A percentile compares a stretch with the other conserved stretches of the same genome.
phyloP scores from a whole-genome alignment of 2,329 filamentous ascomycete species.

The Diplodia corticola region DNA sequence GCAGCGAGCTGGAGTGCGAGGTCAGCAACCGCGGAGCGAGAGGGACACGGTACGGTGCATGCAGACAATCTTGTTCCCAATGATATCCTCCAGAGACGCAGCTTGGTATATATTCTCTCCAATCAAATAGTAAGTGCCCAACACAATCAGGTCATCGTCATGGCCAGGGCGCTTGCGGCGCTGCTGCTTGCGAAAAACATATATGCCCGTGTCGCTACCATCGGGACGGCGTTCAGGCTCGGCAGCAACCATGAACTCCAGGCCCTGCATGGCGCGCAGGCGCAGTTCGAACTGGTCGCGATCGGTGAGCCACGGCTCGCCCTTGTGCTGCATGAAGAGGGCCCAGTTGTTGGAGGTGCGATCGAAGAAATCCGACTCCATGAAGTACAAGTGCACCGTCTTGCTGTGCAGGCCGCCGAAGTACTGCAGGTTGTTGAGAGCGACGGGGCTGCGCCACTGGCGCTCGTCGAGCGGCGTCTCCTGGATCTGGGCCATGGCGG shows the following conservation, averaged over 20 bases:
- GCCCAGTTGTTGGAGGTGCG: slow-evolving; percentile 59
- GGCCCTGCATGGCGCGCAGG: slow-evolving; percentile 55
- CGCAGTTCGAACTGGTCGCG: slow-evolving; percentile 58
- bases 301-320: slow-evolving; percentile 51
- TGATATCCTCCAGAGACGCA: slow-evolving; percentile 59
- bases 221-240: slow-evolving; percentile 55
- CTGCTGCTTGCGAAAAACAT: slow-evolving; percentile 61
- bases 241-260: slow-evolving; percentile 61
- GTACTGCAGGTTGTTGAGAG: slow-evolving; percentile 28
- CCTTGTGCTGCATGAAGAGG: slow-evolving; percentile 51
- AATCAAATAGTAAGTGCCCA: slow-evolving; percentile 63
- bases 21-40: slow-evolving; percentile 16
- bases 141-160: slow-evolving; percentile 53
- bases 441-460: slow-evolving; percentile 32
- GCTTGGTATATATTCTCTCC: slow-evolving; percentile 63
- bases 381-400: slow-evolving; percentile 62
- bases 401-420: slow-evolving; percentile 18
- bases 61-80: slow-evolving; percentile 54
- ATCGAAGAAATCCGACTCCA: slow-evolving; percentile 64
- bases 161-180: slow-evolving; percentile 40
- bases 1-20: slow-evolving; percentile 50
- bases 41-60: not conserved
- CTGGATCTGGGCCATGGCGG: slow-evolving; percentile 31
- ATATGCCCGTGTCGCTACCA: slow-evolving; percentile 51
- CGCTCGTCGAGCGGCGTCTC: slow-evolving; percentile 37